Evolutionary conservation across 116 monocot species (phyloP), one percentile per base, ranked within the genome.

Genomic region (Posidonia oceanica): DNA sequence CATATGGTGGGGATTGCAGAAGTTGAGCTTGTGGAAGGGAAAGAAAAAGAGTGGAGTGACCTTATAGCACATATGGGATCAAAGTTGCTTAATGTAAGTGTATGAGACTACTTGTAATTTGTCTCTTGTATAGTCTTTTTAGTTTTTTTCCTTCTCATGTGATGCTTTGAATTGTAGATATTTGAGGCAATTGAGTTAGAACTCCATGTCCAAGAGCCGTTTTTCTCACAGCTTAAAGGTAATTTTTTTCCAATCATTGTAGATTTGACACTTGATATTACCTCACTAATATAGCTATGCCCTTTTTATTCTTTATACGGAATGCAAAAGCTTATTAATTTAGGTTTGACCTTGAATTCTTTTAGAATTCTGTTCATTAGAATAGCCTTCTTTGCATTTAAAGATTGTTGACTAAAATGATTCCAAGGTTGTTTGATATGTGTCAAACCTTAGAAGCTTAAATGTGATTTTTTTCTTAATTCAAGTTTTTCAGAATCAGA

Each of bases 151-250:
- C n/a, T 61, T 63, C 21, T 13, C 67, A 13, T 38, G n/a, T 68
- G 10, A 44, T 48, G 38, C 12, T 15, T 52, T 58, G 51, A 13
- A 37, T 17, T 62, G 39, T 71, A 97, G 89, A 83, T 92, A 78
- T 74, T 82, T 71, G 71, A 75, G 12, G 53, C 66, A 37, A 82
- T 87, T 8, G 79, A 80, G 7, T 92, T 97, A 69, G 83, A 92
- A 63, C 67, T 97, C 36, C 85, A 97, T 77, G 97, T 97, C 78
- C 97, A 89, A 63, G 87, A 89, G 56, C 97, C 97, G 37, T 97
- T 78, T 80, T 87, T 97, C 65, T 87, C 83, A 7, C 92, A 88
- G 59, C 77, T 97, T 7, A 88, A 67, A 87, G 88, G 96, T 89
- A 81, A 59, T n/a, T 3, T 15, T 36, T 64, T 48, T 21, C 1